A percentile compares a stretch with the other conserved stretches of the same genome.
phyloP scores from a whole-genome alignment of 306 rosid genomes.

The Inga laurina region DNA sequence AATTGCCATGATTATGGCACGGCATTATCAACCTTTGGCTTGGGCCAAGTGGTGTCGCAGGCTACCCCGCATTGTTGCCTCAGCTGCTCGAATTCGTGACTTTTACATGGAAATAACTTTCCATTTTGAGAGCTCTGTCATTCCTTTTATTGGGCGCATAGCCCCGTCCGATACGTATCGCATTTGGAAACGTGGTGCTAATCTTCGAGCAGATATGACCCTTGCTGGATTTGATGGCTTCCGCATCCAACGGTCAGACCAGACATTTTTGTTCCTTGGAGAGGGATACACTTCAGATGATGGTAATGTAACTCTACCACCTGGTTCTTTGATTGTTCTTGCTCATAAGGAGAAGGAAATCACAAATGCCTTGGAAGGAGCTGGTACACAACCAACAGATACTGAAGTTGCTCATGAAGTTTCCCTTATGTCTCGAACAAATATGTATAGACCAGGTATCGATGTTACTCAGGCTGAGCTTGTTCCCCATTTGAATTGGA shows the following conservation, averaged over 20 bases:
- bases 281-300: constrained; percentile 91
- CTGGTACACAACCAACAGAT: constrained; percentile 93
- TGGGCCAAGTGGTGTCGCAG: constrained; percentile 99
- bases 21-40: constrained; percentile 89
- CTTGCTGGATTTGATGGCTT: constrained; percentile 99
- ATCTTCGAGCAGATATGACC: constrained; percentile 99
- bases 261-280: constrained; percentile 95
- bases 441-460: constrained; percentile 97
- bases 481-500: constrained; percentile 92
- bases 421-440: constrained; percentile 91
- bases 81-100: constrained; percentile 89
- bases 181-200: constrained; percentile 98
- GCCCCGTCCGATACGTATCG: constrained; percentile 99
- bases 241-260: constrained; percentile 94
- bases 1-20: constrained; percentile 88
- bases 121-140: constrained; percentile 98
- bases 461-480: constrained; percentile 99
- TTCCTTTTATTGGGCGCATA: constrained; percentile 93
- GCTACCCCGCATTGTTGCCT: constrained; percentile 93
- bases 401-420: constrained; percentile 97
- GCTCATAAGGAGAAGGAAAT: constrained; percentile 96
- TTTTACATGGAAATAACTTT: constrained; percentile 98
- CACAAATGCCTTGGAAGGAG: constrained; percentile 97
- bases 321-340: constrained; percentile 94
- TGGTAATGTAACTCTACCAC: constrained; percentile 63